Conservation (phyloP, 768 basidiomycete species). For the Nidularia pulvinata region DNA sequence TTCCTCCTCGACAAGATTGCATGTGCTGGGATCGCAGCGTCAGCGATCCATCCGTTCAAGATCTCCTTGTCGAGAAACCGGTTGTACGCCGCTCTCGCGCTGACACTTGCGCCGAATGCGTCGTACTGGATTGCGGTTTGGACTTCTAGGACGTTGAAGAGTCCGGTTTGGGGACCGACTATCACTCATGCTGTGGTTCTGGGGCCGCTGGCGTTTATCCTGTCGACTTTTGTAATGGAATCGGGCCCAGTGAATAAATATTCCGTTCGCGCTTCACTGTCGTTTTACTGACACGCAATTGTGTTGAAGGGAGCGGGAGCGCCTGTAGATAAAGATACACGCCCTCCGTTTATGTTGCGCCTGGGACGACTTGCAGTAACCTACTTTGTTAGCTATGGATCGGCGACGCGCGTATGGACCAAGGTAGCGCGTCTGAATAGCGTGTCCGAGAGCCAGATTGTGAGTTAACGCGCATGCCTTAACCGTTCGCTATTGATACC, state of each 20-base stretch:
- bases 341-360: neutral
- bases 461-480: slow-evolving; percentile 14
- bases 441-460: slow-evolving; percentile 35
- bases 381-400: slow-evolving; percentile 8
- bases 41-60: slow-evolving; percentile 36
- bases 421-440: slow-evolving; percentile 16
- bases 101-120: slow-evolving; percentile 55
- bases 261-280: neutral
- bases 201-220: slow-evolving; percentile 53
- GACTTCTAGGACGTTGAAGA: slow-evolving; percentile 46
- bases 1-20: slow-evolving; percentile 41
- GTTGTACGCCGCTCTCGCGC: slow-evolving; percentile 34
- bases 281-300: neutral
- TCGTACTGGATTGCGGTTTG: slow-evolving; percentile 66
- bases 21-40: slow-evolving; percentile 28
- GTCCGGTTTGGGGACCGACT: slow-evolving; percentile 57
- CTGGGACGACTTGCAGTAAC: slow-evolving; percentile 4
- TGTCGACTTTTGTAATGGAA: slow-evolving; percentile 42
- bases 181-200: slow-evolving; percentile 57
- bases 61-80: slow-evolving; percentile 26
- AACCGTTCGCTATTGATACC: neutral
- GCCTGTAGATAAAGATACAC: too few species aligned
- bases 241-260: slow-evolving; percentile 15
- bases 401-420: slow-evolving; percentile 28
- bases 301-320: too few species aligned